phyloP scores from a whole-genome alignment of 176 grass and related monocot genomes.

The Aegilops tauschii region DNA sequence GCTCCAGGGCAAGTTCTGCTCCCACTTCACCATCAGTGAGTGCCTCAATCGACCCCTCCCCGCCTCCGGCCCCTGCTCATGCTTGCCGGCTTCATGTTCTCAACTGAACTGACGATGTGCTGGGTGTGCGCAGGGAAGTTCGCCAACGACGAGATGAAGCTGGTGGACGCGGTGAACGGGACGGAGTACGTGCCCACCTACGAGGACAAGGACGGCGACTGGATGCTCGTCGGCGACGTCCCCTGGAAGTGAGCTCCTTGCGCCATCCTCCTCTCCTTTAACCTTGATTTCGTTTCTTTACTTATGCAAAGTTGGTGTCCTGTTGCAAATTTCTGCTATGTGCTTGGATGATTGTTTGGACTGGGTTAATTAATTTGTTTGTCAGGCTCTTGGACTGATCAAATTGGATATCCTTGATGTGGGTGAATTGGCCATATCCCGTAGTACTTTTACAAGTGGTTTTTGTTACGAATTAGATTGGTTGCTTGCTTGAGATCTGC shows the following conservation, averaged over 20 bases:
- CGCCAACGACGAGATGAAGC: conserved; percentile 73
- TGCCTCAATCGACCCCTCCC: neutral
- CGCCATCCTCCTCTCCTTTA: neutral
- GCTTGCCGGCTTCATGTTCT: neutral
- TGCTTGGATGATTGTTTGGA: neutral
- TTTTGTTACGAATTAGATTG: neutral
- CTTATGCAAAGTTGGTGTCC: too few relatives aligned
- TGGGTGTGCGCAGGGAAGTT: conserved; percentile 60
- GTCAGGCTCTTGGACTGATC: neutral
- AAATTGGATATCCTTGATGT: neutral
- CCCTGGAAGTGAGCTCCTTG: conserved; percentile 89
- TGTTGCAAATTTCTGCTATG: too few relatives aligned
- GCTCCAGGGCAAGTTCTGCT: conserved; percentile 96
- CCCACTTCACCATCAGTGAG: conserved; percentile 93
- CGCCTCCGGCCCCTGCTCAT: too few relatives aligned
- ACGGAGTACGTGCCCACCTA: conserved; percentile 96
- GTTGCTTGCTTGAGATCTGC: neutral
- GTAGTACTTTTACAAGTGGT: neutral
- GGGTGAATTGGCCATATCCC: neutral
- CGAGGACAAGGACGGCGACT: conserved; percentile 99
- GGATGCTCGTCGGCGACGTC: conserved; percentile 99
- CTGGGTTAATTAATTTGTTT: neutral
- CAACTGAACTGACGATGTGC: neutral
- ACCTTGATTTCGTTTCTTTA: too few relatives aligned
- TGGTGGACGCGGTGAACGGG: conserved; percentile 81